A percentile compares a stretch with the other conserved stretches of the same genome.
Conservation (phyloP, 257 asterid genomes). For the Coffea eugenioides region DNA sequence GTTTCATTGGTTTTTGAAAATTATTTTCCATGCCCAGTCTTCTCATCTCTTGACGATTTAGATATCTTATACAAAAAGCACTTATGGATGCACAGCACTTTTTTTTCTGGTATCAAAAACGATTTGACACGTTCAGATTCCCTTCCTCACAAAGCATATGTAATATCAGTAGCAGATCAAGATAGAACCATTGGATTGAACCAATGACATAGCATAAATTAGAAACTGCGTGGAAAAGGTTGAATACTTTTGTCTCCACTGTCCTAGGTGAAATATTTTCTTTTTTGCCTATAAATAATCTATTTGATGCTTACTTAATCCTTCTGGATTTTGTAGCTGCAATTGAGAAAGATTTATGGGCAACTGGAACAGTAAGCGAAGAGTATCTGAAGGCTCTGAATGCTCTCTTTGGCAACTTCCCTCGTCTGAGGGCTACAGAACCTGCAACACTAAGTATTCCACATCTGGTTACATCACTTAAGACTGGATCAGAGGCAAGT, state of each 20-base stretch:
- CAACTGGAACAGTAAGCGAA: slow-evolving; percentile 80
- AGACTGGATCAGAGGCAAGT: slow-evolving; percentile 91
- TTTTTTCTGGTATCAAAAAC: neutral
- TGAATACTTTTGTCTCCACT: neutral
- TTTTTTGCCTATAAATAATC: neutral
- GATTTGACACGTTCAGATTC: neutral
- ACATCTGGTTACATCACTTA: slow-evolving; percentile 88
- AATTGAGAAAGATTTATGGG: slow-evolving; percentile 94
- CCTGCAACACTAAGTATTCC: slow-evolving; percentile 98
- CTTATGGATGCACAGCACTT: neutral
- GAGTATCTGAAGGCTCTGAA: slow-evolving; percentile 93
- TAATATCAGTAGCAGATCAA: neutral
- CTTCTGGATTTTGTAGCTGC: slow-evolving; percentile 57
- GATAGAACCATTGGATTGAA: neutral
- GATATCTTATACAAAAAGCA: neutral
- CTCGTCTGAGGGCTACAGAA: slow-evolving; percentile 92
- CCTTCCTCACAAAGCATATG: neutral
- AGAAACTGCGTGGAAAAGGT: neutral
- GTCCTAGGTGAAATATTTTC: neutral
- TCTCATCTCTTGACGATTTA: neutral
- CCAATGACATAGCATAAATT: too few relatives aligned
- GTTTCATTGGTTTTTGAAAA: neutral
- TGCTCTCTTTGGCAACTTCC: slow-evolving; percentile 89
- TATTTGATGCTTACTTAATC: slow-evolving; percentile 4
- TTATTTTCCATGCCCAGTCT: neutral